Base-by-base conservation (phyloP, 768 basidiomycete species). In the Suillus subalutaceus region DNA sequence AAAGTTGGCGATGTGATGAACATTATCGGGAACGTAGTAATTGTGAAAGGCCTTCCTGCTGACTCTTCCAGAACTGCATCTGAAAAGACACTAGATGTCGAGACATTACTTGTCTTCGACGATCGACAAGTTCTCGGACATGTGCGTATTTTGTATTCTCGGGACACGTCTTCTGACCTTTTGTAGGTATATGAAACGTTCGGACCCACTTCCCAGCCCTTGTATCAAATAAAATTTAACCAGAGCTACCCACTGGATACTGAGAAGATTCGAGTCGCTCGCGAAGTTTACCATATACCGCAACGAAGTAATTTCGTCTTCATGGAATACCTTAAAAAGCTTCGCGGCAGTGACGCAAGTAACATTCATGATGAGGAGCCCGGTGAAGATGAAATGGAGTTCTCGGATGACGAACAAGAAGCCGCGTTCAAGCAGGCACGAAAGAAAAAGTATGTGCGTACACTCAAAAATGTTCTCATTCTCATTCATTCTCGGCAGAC, bases 291-390 rank as follows among this genome's bases (percentile, higher is more conserved):
- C 77, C 94, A 96, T 77, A 86, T 94, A 43, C 91, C 93, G 2
- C 80, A 83, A 48, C 87, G 87, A 50, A 96, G 95, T 77, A 84
- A 86, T 52, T 96, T 96, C 73, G 90, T 98, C 62, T 95, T 93
- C 75, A 83, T 95, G 55, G 82, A 84, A 44, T 86, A 89, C 56
- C 84, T 98, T 56, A 85, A 86, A 66, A 82, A 79, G 20, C 74
- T 87, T 67, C 96, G 90, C 73, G 97, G 96, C 50, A 95, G 93
- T 69, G 97, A 99, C 71, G 97, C 97, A 26, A 94, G 92, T 72
- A 99, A 98, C 73, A 83, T 95, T 12, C 88, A 95, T 70, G 97
- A 99, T 73, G 97, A 99, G 77, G 97, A 99, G 75, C 90, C 93
- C 3, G 92, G 83, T 2, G 95, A 93, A 23, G 87, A 94, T 64